Percentiles rank a stretch among this genome's conserved stretches.
These are phyloP conservation scores for Aureobasidium melanogenum DNA, from an alignment of 2,329 filamentous ascomycete genomes.

Conservation along the genomic window DNA sequence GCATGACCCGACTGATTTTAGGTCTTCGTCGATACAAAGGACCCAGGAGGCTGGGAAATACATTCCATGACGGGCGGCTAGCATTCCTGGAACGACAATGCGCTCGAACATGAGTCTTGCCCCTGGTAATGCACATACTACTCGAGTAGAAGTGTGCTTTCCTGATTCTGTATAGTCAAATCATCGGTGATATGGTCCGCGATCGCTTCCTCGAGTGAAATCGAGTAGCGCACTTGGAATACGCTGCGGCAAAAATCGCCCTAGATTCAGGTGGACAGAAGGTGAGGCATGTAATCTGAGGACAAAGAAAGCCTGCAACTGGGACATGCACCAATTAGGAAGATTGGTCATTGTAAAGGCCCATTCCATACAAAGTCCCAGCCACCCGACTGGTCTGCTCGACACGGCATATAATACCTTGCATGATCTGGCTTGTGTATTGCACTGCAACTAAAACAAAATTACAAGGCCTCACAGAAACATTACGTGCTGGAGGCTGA, in stretches of 20 bases:
- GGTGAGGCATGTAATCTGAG: neutral
- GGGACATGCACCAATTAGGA: neutral
- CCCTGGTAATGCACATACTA: neutral
- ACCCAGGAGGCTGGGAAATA: neutral
- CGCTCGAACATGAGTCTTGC: too few species aligned
- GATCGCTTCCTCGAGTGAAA: neutral
- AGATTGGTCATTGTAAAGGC: slow-evolving; percentile 1
- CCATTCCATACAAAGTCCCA: slow-evolving; percentile 8
- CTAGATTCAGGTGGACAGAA: neutral
- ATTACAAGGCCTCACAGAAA: neutral
- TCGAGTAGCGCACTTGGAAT: too few species aligned
- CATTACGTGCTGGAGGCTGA: neutral
- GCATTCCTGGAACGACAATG: neutral
- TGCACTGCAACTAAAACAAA: neutral
- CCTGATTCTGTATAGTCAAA: too few species aligned
- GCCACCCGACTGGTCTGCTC: slow-evolving; percentile 1
- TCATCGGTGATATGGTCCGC: neutral
- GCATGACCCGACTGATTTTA: neutral
- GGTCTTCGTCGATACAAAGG: neutral
- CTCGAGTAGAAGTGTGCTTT: neutral
- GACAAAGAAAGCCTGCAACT: neutral
- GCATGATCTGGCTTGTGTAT: slow-evolving; percentile 1
- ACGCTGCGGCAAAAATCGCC: neutral
- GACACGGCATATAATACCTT: slow-evolving; percentile 9
- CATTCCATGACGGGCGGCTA: neutral